These are phyloP conservation scores for Leishmania martiniquensis DNA, from an alignment of 208 protist species.

Conservation along the genomic window DNA sequence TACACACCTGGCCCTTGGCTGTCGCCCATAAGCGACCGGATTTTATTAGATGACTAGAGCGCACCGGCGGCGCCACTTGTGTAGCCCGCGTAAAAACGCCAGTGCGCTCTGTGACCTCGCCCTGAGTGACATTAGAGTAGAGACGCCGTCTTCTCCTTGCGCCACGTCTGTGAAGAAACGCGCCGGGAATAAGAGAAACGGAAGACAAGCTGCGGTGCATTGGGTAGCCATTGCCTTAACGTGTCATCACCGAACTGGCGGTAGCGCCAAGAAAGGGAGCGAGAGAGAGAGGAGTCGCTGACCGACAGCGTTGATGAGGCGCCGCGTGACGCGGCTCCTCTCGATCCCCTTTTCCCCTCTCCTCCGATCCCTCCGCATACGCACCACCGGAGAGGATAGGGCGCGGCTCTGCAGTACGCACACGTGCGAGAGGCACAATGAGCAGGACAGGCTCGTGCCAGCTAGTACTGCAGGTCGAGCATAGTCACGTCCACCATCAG, in stretches of 20 bases:
- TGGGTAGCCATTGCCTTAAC: not conserved
- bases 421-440: not conserved
- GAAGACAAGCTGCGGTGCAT: not conserved
- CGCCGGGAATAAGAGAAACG: not conserved
- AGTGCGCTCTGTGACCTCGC: not conserved
- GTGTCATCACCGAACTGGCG: not conserved
- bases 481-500: slow-evolving; percentile 68
- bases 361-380: not conserved
- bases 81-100: not conserved
- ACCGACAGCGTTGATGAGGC: not conserved
- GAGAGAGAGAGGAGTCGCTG: not conserved
- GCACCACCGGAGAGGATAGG: slow-evolving; percentile 11
- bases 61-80: not conserved
- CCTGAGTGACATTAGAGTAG: not conserved
- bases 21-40: not conserved
- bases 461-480: slow-evolving; percentile 67
- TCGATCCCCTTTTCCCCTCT: not conserved
- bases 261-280: no score
- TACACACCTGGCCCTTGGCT: not conserved
- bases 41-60: not conserved
- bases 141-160: not conserved
- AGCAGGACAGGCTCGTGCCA: not conserved
- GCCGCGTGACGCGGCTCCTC: not conserved
- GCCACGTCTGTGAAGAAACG: not conserved
- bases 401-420: not conserved